Evolutionary conservation across 768 basidiomycete species (phyloP), one percentile per base, ranked within the genome.

Genomic region (Albatrellus ellisii): DNA sequence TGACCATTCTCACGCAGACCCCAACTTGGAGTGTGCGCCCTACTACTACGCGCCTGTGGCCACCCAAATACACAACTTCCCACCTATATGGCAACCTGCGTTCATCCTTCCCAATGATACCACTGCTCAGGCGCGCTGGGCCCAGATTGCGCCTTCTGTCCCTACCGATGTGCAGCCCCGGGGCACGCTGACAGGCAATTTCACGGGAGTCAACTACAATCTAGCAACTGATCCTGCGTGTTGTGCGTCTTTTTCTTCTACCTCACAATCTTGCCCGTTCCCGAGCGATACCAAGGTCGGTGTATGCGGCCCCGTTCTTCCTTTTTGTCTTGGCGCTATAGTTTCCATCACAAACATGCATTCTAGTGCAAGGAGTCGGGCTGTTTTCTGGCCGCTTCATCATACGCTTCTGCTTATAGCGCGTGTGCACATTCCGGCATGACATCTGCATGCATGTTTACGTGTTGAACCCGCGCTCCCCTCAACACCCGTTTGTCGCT

Each of bases 91-190:
- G 47, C 21, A 24, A 11, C 41, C 44, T 7, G 49, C 49, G 17
- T 45, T 17, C 20, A 7, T 50, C 17, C 47, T 45, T 33, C 4
- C 49, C 9, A 43, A 10, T 6, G 49, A 50, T 20, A 12, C 41
- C 4, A 36, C n/a, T 0, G 49, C 38, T 15, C 57, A 56, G 33
- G 53, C 56, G 6, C 63, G 64, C 45, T 77, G 67, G 62, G 49
- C 58, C 4, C 57, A 59, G 26, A 72, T 78, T 20, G 51, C 58
- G 20, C 39, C 52, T 1, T 60, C 47, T 26, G 60, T 77, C 36
- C 76, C 75, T 32, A 44, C 39, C 18, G 66, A 72, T 39, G 71
- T 73, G 2, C 10, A 56, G 3, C 58, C 66, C 12, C 74, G 70
- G 54, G 39, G 32, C 34, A 15, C 43, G 36, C 17, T 32, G 17